Base-by-base conservation (phyloP, 495 filamentous ascomycete genomes). In the Delitschia confertaspora region DNA sequence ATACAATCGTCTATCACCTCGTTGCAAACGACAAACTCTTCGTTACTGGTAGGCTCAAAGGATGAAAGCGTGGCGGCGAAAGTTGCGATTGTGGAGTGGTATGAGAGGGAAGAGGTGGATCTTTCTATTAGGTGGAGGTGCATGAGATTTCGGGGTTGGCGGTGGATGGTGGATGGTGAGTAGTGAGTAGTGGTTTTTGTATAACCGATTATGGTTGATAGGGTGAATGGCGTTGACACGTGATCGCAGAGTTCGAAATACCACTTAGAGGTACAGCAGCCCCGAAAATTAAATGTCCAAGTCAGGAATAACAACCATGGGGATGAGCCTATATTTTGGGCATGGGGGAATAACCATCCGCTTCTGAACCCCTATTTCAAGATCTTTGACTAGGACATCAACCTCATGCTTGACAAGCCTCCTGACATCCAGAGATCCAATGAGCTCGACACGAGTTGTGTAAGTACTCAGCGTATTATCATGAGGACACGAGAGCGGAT, bases 11-110 rank as follows among this genome's bases (percentile, higher is more conserved):
- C 23, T 71, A 73, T 23, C 71, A 82, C 65, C 66, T 83, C 45
- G 73, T 75, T 61, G 75, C 78, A 29, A 83, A 83, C 51, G 60
- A 76, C 41, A 69, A 76, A 52, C 54, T 65, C 20, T 69, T 72
- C 45, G 69, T 65, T 61, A 78, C 82, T 65, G 60, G 62, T 49
- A 79, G 78, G 62, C 61, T 83, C 19, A 70, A 76, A 82, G 59
- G 73, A 72, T 46, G 65, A 74, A 33, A 64, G 72, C 49, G 79
- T 82, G 59, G 66, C 66, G 42, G 69, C 77, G 51, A 74, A 75
- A 25, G 82, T 83, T 62, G 77, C 74, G 4, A 79, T 83, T 50
- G 78, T 82, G 40, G 79, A 83, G 68, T 70, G 79, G 14, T 83
- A 79, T 63, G 60, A 65, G 42, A 65, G 72, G 45, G 79, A 80